phyloP scores from a whole-genome alignment of 1,139 yeast species.

The Yarrowia galli region DNA sequence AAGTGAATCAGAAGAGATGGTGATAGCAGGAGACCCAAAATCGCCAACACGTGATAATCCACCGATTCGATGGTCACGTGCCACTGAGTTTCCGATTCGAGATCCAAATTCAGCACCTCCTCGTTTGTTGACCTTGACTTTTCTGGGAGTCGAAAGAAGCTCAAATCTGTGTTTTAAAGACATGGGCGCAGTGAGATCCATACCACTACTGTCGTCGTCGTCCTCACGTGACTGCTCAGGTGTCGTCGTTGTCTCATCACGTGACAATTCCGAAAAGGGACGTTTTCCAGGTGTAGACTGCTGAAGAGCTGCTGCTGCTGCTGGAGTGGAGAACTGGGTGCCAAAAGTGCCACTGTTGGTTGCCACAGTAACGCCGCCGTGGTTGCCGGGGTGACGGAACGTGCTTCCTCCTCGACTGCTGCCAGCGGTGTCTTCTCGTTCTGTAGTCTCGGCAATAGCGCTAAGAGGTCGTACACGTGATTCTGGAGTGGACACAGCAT shows the following conservation, averaged over 20 bases:
- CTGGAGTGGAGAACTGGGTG: constrained; percentile 4
- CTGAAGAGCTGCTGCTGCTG: neutral
- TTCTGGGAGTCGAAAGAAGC: constrained; percentile 19
- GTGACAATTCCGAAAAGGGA: constrained; percentile 26
- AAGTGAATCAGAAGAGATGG: neutral
- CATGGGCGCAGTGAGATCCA: constrained; percentile 13
- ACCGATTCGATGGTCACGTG: neutral
- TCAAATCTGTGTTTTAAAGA: constrained; percentile 18
- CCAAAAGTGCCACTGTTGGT: constrained; percentile 11
- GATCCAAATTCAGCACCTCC: neutral
- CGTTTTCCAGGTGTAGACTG: neutral
- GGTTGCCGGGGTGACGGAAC: neutral
- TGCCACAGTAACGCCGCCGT: neutral
- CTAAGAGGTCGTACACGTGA: constrained; percentile 18
- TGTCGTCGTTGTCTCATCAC: neutral
- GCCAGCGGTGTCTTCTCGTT: constrained; percentile 5
- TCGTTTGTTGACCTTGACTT: constrained; percentile 5
- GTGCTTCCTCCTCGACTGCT: neutral
- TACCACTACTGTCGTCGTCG: neutral
- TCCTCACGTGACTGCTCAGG: constrained; percentile 18
- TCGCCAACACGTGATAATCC: neutral
- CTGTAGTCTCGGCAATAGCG: constrained; percentile 13
- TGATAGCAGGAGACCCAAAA: constrained; percentile 3
- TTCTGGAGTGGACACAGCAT: neutral
- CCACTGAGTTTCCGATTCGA: neutral